Evolutionary conservation across 2,329 filamentous ascomycete species (phyloP), one percentile per base, ranked within the genome.

Genomic region (Fusarium brevicatenulatum): DNA sequence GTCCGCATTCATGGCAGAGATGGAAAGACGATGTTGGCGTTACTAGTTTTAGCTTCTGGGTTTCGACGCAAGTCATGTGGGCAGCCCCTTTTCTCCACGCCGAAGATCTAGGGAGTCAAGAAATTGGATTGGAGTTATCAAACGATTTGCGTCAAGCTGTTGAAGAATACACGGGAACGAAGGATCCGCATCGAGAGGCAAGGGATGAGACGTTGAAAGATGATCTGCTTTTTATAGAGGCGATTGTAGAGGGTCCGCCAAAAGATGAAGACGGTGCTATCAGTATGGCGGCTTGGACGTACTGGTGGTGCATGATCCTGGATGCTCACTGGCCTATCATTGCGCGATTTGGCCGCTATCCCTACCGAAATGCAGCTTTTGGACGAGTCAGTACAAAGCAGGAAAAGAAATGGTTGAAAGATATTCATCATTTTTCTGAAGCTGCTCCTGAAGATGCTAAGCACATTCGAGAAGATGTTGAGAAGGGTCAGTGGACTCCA

Each of bases 261-360:
- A 18, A 15, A 3, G 43, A 39, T 1, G 44, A 52, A 0, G 32
- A n/a, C 0, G 28, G 49, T 1, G 10, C 53, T 12, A 46, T 67
- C 9, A 61, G 54, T 36, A 32, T 67, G 23, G 1, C 40, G 0
- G 30, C 16, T 7, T 67, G 65, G 65, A 61, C 65, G 1, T 67
- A 36, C 30, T 67, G 65, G 65, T 67, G 65, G 65, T 67, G 65
- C 2, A 67, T 53, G 54, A 67, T 67, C 19, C 34, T 67, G 9
- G 65, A 67, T 7, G n/a, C 65, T 21, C 63, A 67, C 30, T 67
- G 65, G 65, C 63, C 65, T 2, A 67, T 67, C 13, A 67, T 67
- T 6, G 32, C 44, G 7, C 47, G 36, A 6, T 67, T 67, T 8
- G 40, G 63, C 4, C 46, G 64, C 1, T 67, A 67, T 30, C 63